Evolutionary conservation across 805 yeast genomes (phyloP).

Genomic region (Starmerella geochares): DNA sequence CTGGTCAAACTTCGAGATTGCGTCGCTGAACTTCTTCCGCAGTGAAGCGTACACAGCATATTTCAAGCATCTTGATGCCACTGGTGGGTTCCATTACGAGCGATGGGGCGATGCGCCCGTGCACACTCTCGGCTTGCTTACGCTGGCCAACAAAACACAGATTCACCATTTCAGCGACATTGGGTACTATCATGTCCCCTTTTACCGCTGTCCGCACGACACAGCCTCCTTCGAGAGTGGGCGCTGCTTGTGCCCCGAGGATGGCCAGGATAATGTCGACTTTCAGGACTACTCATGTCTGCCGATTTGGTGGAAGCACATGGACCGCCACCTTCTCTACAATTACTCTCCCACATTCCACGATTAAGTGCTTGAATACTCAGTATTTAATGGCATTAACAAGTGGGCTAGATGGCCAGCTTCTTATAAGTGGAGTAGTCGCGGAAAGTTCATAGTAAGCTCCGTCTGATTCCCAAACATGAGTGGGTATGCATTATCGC

Average conservation of each 20-base stretch:
- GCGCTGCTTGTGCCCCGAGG: conserved; percentile 31
- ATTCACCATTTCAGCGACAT: conserved; percentile 71
- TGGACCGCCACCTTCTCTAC: conserved; percentile 29
- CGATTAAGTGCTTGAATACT: too few species aligned
- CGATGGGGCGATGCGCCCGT: conserved; percentile 97
- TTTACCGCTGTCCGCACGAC: conserved; percentile 36
- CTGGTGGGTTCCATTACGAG: conserved; percentile 82
- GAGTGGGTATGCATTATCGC: too few species aligned
- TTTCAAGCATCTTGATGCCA: conserved; percentile 55
- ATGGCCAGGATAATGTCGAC: conserved; percentile 31
- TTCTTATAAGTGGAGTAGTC: too few species aligned
- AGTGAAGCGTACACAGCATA: conserved; percentile 55
- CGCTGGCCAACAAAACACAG: conserved; percentile 49
- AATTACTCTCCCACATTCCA: conserved; percentile 20
- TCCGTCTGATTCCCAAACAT: too few species aligned
- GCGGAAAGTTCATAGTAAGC: too few species aligned
- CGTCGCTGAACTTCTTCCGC: conserved; percentile 62
- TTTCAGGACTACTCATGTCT: conserved; percentile 31
- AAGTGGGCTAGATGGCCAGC: too few species aligned
- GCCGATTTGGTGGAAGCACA: conserved; percentile 33
- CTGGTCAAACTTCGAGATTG: conserved; percentile 83
- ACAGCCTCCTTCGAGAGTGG: conserved; percentile 30
- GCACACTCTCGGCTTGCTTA: conserved; percentile 59
- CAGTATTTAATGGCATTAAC: too few species aligned
- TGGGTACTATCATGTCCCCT: conserved; percentile 70